phyloP scores from a whole-genome alignment of 78 protist species.

The Thecamonas trahens region DNA sequence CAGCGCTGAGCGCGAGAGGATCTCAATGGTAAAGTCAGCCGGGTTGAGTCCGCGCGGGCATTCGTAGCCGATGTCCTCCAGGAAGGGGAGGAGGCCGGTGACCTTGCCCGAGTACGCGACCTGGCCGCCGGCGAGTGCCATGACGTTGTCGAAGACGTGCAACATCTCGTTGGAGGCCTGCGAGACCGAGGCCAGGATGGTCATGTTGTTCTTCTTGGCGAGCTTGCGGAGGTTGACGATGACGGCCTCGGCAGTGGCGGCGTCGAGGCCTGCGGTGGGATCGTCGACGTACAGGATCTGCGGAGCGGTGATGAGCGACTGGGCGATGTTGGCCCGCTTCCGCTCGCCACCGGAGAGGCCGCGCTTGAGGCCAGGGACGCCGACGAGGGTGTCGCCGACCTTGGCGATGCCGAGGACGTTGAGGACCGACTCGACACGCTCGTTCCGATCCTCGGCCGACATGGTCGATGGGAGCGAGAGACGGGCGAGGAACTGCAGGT shows the following conservation, averaged over 20 bases:
- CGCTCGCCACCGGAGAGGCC: conserved; percentile 62
- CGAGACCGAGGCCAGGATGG: conserved; percentile 29
- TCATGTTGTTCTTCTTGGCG: conserved; percentile 6
- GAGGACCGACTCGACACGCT: not conserved
- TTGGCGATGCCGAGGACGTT: not conserved
- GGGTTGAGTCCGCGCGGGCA: no score
- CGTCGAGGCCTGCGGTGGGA: conserved; percentile 23
- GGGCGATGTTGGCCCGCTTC: conserved; percentile 31
- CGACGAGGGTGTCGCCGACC: not conserved
- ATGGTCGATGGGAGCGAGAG: not conserved
- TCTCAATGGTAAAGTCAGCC: no score
- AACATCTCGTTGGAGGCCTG: no score
- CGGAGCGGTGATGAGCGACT: conserved; percentile 29
- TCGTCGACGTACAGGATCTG: conserved; percentile 26
- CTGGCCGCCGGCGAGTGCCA: no score
- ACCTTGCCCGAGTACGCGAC: no score
- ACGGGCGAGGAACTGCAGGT: not conserved
- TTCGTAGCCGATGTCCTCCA: no score
- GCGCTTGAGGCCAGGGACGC: conserved; percentile 1
- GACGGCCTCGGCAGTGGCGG: conserved; percentile 5
- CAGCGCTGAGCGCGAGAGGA: no score
- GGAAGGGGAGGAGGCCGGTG: no score
- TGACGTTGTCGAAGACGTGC: no score
- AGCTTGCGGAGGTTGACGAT: conserved; percentile 2
- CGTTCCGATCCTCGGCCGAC: not conserved